These are phyloP conservation scores for Flaveria trinervia DNA, from an alignment of 129 eudicot species.

Conservation along the genomic window DNA sequence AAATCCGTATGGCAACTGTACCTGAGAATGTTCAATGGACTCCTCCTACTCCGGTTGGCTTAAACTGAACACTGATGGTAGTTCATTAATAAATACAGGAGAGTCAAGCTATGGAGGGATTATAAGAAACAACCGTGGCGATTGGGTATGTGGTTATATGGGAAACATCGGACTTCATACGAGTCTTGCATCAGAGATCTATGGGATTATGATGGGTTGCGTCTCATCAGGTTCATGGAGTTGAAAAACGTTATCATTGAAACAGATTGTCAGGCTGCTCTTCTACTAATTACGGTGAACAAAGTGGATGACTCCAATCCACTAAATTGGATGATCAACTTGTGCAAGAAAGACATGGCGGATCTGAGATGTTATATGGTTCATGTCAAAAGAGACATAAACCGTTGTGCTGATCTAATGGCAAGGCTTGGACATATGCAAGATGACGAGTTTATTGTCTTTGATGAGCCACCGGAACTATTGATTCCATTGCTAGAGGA, in stretches of 20 bases:
- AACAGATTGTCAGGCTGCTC: conserved; percentile 22
- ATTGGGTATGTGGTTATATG: conserved; percentile 19
- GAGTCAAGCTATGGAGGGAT: conserved; percentile 23
- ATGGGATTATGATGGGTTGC: conserved; percentile 16
- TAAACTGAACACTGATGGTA: conserved; percentile 29
- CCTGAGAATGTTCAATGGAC: background rate
- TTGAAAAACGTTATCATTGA: background rate
- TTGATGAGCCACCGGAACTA: background rate
- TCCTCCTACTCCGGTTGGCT: background rate
- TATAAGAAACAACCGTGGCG: conserved; percentile 2
- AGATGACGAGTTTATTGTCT: background rate
- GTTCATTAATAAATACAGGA: conserved; percentile 4
- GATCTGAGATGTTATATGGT: conserved; percentile 13
- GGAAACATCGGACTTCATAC: conserved; percentile 8
- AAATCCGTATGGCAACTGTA: background rate
- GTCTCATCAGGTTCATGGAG: conserved; percentile 18
- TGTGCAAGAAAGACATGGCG: background rate
- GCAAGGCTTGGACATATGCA: conserved; percentile 12
- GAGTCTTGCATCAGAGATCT: conserved; percentile 10
- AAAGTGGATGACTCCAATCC: conserved; percentile 4
- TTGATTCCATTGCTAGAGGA: background rate
- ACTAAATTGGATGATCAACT: background rate
- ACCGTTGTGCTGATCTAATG: conserved; percentile 1
- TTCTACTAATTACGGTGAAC: conserved; percentile 10
- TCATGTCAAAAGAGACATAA: conserved; percentile 1